Evolutionary conservation across 768 basidiomycete genomes (phyloP).

Genomic region (Termitomyces heimii): DNA sequence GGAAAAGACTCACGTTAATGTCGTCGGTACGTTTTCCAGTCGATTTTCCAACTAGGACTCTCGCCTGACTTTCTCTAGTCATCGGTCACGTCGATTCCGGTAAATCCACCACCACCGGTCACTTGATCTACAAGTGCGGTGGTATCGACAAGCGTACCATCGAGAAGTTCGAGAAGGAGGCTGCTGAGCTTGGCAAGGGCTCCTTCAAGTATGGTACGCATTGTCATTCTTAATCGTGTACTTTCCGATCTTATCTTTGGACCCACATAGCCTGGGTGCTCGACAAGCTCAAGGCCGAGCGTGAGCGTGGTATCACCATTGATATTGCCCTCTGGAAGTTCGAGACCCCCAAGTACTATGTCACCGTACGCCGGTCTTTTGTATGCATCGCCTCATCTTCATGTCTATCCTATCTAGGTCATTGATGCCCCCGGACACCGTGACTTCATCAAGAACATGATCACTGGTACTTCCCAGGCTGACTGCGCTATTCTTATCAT

Average conservation of each 20-base stretch:
- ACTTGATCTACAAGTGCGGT: constrained; percentile 99
- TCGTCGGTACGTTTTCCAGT: constrained; percentile 71
- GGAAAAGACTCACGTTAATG: constrained; percentile 95
- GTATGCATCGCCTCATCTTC: constrained; percentile 4
- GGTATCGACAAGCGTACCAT: constrained; percentile 99
- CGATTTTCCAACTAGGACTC: constrained; percentile 12
- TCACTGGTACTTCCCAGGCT: constrained; percentile 99
- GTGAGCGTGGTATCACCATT: constrained; percentile 99
- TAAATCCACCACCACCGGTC: constrained; percentile 99
- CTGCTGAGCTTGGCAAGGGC: constrained; percentile 99
- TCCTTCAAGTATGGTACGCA: constrained; percentile 92
- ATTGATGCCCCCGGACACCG: constrained; percentile 99
- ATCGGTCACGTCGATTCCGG: constrained; percentile 99
- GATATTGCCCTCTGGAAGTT: constrained; percentile 99
- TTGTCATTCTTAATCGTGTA: constrained; percentile 6
- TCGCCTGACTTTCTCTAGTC: constrained; percentile 47
- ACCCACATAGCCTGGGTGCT: constrained; percentile 94
- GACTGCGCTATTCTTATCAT: constrained; percentile 99
- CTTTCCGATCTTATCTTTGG: constrained; percentile 18
- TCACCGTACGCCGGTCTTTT: constrained; percentile 58
- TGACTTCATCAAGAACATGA: constrained; percentile 99
- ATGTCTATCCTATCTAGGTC: constrained; percentile 47
- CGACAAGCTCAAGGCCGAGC: constrained; percentile 99
- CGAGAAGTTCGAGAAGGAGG: constrained; percentile 99
- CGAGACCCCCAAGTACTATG: constrained; percentile 96